Evolutionary conservation across 2,329 filamentous ascomycete species (phyloP).

Genomic region (Aspergillus neoniger): DNA sequence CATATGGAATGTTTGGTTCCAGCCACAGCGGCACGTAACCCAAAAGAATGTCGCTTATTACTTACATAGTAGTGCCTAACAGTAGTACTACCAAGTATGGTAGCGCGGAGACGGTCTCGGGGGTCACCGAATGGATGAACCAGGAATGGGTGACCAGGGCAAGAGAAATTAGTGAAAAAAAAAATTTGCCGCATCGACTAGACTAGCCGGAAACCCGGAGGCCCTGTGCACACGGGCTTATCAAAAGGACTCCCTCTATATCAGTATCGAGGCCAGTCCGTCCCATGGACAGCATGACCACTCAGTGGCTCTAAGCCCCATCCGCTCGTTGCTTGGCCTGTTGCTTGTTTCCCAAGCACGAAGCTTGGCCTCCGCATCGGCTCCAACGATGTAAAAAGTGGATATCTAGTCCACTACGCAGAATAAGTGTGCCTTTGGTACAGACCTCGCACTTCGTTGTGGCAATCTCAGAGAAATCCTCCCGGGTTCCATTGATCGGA

Average conservation of each 20-base stretch:
- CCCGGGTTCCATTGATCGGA: neutral
- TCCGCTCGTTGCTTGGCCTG: neutral
- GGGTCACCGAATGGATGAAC: neutral
- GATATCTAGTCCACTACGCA: too few species aligned
- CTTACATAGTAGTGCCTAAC: too few species aligned
- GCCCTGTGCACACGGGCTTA: neutral
- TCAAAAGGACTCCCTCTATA: neutral
- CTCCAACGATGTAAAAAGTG: too few species aligned
- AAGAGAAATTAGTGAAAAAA: too few species aligned
- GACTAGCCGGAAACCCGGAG: neutral
- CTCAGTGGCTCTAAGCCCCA: neutral
- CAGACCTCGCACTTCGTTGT: neutral
- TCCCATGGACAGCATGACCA: neutral
- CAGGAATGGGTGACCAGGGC: neutral
- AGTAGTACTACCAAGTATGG: neutral
- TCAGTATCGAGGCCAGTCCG: neutral
- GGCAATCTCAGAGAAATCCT: neutral
- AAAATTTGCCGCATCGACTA: neutral
- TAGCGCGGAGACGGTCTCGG: neutral
- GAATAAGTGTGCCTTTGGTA: neutral
- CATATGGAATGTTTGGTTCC: neutral
- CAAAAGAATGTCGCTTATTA: neutral
- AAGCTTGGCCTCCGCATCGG: neutral
- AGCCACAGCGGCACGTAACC: neutral
- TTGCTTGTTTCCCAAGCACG: slow-evolving; percentile 1